Evolutionary conservation across 2,329 filamentous ascomycete genomes (phyloP).

Genomic region (Calonectria multiphialidica): DNA sequence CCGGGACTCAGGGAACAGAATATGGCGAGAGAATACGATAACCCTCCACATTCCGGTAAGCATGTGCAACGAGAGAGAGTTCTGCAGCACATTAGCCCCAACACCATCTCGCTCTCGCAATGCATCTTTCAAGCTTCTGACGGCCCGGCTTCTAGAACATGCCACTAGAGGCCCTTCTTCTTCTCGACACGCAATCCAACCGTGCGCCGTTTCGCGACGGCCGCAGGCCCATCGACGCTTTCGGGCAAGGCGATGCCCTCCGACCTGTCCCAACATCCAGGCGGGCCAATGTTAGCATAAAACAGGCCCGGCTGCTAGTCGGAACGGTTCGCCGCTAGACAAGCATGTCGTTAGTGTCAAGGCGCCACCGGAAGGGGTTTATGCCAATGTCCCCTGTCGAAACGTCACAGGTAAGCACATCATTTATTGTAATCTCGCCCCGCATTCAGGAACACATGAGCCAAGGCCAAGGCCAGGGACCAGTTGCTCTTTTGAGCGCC

Average conservation of each 20-base stretch:
- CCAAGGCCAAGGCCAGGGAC: neutral
- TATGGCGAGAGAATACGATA: neutral
- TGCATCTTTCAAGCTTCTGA: neutral
- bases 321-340: neutral
- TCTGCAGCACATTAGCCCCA: neutral
- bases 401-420: slow-evolving; percentile 53
- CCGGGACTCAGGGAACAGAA: neutral
- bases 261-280: neutral
- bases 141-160: neutral
- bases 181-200: neutral
- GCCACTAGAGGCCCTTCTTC: neutral
- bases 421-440: neutral
- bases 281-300: neutral
- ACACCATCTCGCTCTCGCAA: neutral
- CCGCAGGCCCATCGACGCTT: neutral
- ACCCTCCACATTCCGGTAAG: neutral
- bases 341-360: neutral
- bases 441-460: neutral
- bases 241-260: neutral
- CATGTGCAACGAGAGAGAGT: neutral
- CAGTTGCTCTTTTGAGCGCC: neutral
- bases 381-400: neutral
- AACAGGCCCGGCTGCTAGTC: neutral
- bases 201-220: neutral
- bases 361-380: neutral